Conservation (phyloP, 2,329 filamentous ascomycete genomes). For the Pleurostoma richardsiae region DNA sequence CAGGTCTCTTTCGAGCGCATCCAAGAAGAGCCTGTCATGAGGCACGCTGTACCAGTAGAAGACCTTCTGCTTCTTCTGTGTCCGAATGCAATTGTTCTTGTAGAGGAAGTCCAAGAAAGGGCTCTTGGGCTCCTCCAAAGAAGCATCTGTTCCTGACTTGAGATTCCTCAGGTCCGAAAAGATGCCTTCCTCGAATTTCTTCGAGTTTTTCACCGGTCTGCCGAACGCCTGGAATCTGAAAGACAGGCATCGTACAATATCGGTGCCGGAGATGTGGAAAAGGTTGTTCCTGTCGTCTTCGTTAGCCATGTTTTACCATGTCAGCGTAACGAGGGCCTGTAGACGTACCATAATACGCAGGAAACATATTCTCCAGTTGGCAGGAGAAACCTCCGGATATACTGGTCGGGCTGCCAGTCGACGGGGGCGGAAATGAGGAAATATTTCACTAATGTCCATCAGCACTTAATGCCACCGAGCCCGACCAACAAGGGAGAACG, state of each 20-base stretch:
- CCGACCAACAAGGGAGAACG: slow-evolving; percentile 27
- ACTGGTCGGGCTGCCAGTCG: slow-evolving; percentile 95
- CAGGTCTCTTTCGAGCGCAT: slow-evolving; percentile 92
- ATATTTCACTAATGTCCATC: slow-evolving; percentile 74
- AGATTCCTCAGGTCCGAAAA: slow-evolving; percentile 98
- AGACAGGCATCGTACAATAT: slow-evolving; percentile 95
- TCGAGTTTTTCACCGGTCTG: slow-evolving; percentile 97
- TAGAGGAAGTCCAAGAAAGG: slow-evolving; percentile 97
- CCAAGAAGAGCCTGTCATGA: slow-evolving; percentile 93
- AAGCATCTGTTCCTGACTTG: slow-evolving; percentile 96
- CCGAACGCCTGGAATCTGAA: slow-evolving; percentile 99
- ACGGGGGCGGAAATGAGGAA: slow-evolving; percentile 98
- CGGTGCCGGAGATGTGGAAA: slow-evolving; percentile 97
- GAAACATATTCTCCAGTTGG: slow-evolving; percentile 98
- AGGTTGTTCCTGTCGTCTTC: slow-evolving; percentile 68
- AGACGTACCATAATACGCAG: slow-evolving; percentile 71
- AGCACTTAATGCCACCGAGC: slow-evolving; percentile 12
- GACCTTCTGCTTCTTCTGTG: slow-evolving; percentile 99
- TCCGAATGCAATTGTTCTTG: slow-evolving; percentile 99
- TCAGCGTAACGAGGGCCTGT: too few species aligned
- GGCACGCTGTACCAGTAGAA: slow-evolving; percentile 99
- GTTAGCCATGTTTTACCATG: too few species aligned
- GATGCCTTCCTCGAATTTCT: slow-evolving; percentile 99
- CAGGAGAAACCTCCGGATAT: slow-evolving; percentile 90
- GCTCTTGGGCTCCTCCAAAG: slow-evolving; percentile 97